A percentile compares a stretch with the other conserved stretches of the same genome.
phyloP scores from a whole-genome alignment of 495 filamentous ascomycete genomes.

The Trichoderma asperelloides region DNA sequence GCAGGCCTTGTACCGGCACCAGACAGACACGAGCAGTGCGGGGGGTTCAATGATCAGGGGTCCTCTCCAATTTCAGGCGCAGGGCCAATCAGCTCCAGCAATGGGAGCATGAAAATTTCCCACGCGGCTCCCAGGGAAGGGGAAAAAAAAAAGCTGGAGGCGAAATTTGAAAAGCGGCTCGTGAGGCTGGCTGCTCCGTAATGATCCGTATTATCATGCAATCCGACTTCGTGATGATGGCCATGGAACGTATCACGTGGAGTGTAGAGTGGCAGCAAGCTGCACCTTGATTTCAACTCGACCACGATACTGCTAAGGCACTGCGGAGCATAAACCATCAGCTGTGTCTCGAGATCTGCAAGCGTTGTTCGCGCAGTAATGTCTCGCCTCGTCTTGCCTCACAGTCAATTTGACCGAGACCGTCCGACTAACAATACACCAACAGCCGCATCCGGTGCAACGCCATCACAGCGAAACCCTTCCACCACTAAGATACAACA shows the following conservation, averaged over 20 bases:
- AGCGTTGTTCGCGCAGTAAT: too few relatives aligned
- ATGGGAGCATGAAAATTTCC: background rate
- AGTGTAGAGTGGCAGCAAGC: too few relatives aligned
- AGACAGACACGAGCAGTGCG: background rate
- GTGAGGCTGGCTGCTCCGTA: background rate
- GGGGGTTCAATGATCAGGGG: background rate
- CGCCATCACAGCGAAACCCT: too few relatives aligned
- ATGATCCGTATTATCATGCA: background rate
- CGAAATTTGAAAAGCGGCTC: conserved; percentile 1
- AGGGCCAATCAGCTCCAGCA: background rate
- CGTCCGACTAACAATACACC: too few relatives aligned
- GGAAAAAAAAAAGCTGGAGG: conserved; percentile 5
- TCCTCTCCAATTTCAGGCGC: background rate
- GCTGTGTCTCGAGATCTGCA: too few relatives aligned
- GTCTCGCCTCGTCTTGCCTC: too few relatives aligned
- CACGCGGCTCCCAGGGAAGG: background rate
- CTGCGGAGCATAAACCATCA: too few relatives aligned
- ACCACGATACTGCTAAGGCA: too few relatives aligned
- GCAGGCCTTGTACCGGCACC: background rate
- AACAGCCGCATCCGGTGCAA: too few relatives aligned
- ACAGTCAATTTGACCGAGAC: too few relatives aligned
- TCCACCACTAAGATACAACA: too few relatives aligned
- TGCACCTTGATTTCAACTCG: too few relatives aligned
- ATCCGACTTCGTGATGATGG: background rate
- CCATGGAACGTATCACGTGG: background rate